These are phyloP conservation scores for Hypoxylon sp. DNA, from an alignment of 2,329 filamentous ascomycete genomes.

Conservation along the genomic window DNA sequence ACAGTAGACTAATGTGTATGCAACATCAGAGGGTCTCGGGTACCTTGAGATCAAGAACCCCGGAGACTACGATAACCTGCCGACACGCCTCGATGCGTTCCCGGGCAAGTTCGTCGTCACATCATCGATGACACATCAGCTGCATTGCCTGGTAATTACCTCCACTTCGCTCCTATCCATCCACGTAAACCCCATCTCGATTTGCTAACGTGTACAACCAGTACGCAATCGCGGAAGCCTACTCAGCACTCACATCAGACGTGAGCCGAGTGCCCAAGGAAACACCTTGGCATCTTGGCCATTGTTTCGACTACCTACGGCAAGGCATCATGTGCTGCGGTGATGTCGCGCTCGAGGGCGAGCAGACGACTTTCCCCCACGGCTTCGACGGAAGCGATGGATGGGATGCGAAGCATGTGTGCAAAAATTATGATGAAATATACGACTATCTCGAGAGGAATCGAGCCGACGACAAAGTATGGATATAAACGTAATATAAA, in stretches of 20 bases:
- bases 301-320: conserved; percentile 52
- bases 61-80: conserved; percentile 54
- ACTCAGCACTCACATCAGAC: conserved; percentile 53
- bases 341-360: conserved; percentile 52
- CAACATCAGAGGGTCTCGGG: conserved; percentile 54
- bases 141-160: conserved; percentile 57
- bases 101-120: conserved; percentile 56
- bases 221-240: conserved; percentile 56
- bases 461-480: conserved; percentile 53
- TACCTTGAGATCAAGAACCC: conserved; percentile 57
- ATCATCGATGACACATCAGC: conserved; percentile 60
- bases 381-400: conserved; percentile 57
- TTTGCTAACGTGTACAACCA: conserved; percentile 25
- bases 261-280: conserved; percentile 49
- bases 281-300: conserved; percentile 55
- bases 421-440: conserved; percentile 56
- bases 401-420: conserved; percentile 60
- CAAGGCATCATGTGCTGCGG: conserved; percentile 51
- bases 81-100: conserved; percentile 52
- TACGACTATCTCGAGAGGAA: conserved; percentile 53
- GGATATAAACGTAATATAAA: conserved; percentile 52
- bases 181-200: too few species aligned
- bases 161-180: neutral
- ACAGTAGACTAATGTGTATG: neutral
- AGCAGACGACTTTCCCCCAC: conserved; percentile 57